Percentiles rank a stretch among this genome's conserved stretches.
Evolutionary conservation across 2,329 filamentous ascomycete genomes (phyloP).

Genomic region (Pseudogymnoascus sp.): DNA sequence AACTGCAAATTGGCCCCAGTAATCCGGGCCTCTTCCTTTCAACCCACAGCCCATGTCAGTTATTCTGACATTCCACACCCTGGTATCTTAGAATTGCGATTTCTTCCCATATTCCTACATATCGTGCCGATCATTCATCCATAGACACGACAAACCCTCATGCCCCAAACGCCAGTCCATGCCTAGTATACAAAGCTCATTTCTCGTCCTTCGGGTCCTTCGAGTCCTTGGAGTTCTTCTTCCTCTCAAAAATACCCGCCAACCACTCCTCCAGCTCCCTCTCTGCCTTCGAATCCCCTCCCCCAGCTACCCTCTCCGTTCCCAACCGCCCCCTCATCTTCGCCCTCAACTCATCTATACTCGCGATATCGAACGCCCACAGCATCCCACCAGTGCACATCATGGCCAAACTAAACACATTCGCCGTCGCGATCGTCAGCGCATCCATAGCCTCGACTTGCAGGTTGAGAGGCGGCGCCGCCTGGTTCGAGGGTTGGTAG

Average conservation of each 20-base stretch:
- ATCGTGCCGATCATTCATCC: not conserved
- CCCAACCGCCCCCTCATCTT: constrained; percentile 41
- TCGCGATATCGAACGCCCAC: constrained; percentile 72
- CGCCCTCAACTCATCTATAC: constrained; percentile 55
- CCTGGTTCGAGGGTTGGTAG: constrained; percentile 58
- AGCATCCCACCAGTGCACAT: constrained; percentile 66
- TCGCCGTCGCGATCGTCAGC: constrained; percentile 78
- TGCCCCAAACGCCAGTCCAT: constrained; percentile 2
- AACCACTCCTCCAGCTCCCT: constrained; percentile 57
- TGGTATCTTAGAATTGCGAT: constrained; percentile 9
- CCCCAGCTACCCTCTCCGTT: constrained; percentile 30
- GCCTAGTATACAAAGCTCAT: not conserved
- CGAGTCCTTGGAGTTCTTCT: constrained; percentile 37
- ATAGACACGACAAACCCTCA: not conserved
- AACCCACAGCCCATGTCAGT: not conserved
- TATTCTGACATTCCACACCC: not conserved
- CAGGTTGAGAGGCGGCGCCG: constrained; percentile 50
- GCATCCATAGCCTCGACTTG: constrained; percentile 74
- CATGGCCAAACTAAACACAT: constrained; percentile 69
- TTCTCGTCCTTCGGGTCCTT: constrained; percentile 4
- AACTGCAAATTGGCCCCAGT: not conserved
- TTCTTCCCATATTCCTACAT: constrained; percentile 4
- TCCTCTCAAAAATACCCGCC: constrained; percentile 52
- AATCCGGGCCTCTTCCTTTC: not conserved
- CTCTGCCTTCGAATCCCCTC: constrained; percentile 46